Evolutionary conservation across 106 monocot genomes (phyloP).

Genomic region (Dactylorhiza incarnata): DNA sequence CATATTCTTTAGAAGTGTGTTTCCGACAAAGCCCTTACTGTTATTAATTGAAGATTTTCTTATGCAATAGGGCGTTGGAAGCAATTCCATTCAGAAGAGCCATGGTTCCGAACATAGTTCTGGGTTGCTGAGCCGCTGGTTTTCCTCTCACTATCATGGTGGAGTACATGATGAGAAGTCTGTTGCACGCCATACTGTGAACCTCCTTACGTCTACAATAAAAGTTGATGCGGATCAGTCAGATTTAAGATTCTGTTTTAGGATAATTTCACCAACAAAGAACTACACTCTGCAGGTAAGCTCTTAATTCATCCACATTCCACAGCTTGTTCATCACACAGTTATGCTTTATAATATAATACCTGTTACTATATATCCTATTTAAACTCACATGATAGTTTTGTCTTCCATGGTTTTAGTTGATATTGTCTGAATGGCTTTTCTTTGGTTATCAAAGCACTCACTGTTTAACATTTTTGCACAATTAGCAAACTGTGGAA

Average conservation of each 20-base stretch:
- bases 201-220: slow-evolving; percentile 94
- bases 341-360: background rate
- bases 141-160: slow-evolving; percentile 94
- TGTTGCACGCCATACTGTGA: slow-evolving; percentile 94
- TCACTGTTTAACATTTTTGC: background rate
- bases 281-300: slow-evolving; percentile 93
- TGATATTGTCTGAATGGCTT: background rate
- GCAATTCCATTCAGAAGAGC: slow-evolving; percentile 55
- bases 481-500: background rate
- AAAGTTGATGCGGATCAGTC: slow-evolving; percentile 99
- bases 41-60: slow-evolving; percentile 1
- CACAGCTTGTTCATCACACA: background rate
- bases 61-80: slow-evolving; percentile 42
- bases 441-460: background rate
- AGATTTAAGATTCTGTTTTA: slow-evolving; percentile 96
- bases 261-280: slow-evolving; percentile 97
- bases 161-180: slow-evolving; percentile 97
- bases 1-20: background rate
- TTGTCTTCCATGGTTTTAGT: background rate
- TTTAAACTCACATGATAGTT: background rate
- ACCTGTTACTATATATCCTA: background rate
- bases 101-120: slow-evolving; percentile 78
- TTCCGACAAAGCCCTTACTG: background rate
- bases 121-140: slow-evolving; percentile 88
- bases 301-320: background rate